Conservation (phyloP, 192 early-diverging fungal genomes). For the Coemansia sp. region DNA sequence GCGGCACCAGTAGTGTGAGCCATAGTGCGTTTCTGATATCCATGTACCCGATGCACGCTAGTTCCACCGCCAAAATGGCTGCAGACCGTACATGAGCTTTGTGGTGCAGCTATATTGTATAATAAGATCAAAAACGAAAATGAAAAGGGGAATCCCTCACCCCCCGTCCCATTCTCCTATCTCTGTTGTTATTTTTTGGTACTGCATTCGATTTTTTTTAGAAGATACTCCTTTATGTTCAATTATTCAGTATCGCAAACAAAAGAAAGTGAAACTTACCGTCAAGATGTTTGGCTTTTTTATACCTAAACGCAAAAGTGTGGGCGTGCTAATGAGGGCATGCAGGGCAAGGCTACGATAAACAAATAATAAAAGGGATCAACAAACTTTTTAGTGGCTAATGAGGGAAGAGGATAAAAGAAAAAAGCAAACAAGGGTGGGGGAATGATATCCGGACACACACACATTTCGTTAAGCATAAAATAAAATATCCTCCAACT, state of each 20-base stretch:
- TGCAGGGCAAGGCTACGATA: slow-evolving; percentile 17
- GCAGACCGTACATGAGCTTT: background rate
- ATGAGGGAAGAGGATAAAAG: too few species aligned
- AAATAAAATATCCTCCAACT: background rate
- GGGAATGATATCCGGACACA: too few species aligned
- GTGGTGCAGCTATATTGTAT: slow-evolving; percentile 1
- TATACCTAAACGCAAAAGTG: background rate
- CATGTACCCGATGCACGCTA: background rate
- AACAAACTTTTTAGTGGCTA: background rate
- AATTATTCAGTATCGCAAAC: background rate
- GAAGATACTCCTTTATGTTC: too few species aligned
- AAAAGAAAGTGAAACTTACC: background rate
- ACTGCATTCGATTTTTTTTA: too few species aligned
- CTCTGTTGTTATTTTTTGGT: too few species aligned
- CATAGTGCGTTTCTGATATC: background rate
- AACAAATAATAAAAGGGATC: background rate
- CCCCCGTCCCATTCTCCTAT: background rate
- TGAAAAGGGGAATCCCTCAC: background rate
- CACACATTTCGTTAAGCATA: background rate
- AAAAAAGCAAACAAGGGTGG: too few species aligned
- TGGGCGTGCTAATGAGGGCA: background rate
- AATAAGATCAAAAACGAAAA: background rate
- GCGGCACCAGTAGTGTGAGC: background rate
- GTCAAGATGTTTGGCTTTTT: background rate
- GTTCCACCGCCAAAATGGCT: background rate